Evolutionary conservation across 257 asterid genomes (phyloP), one percentile per base, ranked within the genome.

Genomic region (Hygrophila difformis): DNA sequence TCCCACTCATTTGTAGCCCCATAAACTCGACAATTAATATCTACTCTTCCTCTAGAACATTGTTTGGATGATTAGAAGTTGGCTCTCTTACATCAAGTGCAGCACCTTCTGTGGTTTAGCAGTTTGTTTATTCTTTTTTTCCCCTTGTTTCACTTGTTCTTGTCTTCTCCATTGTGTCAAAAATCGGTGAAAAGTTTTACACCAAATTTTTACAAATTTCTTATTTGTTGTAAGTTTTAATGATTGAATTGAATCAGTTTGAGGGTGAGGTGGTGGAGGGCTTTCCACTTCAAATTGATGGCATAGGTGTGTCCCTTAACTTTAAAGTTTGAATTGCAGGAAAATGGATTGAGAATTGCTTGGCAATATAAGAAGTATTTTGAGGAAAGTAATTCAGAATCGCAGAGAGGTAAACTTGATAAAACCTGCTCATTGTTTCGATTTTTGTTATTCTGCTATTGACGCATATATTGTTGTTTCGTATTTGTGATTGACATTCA

Each of bases 341-440:
- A 82, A 12, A 75, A 72, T 60, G 91, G 81, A 19, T 60, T 91
- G 76, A 86, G 99, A 60, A 91, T 91, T 49, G 96, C 99, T 56
- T 91, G 99, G 99, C 99, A 91, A 53, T 91, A 91, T 53, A 91
- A 80, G 56, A 91, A 91, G 81, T 91, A 86, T 56, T 64, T 78
- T 12, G 93, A 76, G 41, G 94, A 86, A 46, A 78, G 78, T 15
- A 75, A 56, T 67, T 51, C 72, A 39, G 96, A 86, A 28, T 42
- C 47, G 61, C 94, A 59, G 62, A 78, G 57, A 72, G 98, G 98
- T 89, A 35, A 39, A 19, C 19, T 40, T 44, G 5, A 51, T 38
- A 17, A 41, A 33, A 57, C 23, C 46, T 46, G 29, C 35, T 21
- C 42, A 10, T 14, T 50, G 21, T 44, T 39, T 31, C 48, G 7